Percentiles rank a stretch among this genome's conserved stretches.
Evolutionary conservation across 2,329 filamentous ascomycete species (phyloP).

Genomic region (Fusarium guadeloupense): DNA sequence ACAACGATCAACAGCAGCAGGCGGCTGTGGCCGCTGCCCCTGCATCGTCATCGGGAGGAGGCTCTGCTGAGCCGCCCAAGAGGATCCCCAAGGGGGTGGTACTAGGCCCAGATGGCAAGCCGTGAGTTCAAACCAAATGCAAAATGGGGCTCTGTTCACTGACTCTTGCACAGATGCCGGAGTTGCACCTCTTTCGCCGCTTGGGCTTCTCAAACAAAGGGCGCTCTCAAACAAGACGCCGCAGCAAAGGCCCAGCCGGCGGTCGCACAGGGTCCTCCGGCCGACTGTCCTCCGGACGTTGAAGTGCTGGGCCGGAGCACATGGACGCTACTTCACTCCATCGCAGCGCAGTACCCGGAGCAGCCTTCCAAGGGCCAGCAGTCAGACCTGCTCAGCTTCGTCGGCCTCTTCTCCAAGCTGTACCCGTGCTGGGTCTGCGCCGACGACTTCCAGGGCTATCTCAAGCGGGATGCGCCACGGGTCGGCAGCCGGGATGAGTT

Average conservation of each 20-base stretch:
- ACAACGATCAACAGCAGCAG: constrained; percentile 37
- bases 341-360: constrained; percentile 86
- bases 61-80: constrained; percentile 53
- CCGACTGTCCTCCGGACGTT: constrained; percentile 90
- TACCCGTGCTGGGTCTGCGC: constrained; percentile 98
- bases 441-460: constrained; percentile 87
- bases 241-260: constrained; percentile 47
- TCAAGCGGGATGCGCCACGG: constrained; percentile 74
- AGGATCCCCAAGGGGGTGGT: constrained; percentile 76
- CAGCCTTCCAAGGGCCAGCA: constrained; percentile 75
- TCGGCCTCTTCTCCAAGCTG: constrained; percentile 81
- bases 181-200: constrained; percentile 46
- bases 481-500: constrained; percentile 72
- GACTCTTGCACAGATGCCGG: constrained; percentile 45
- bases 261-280: constrained; percentile 50
- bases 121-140: constrained; percentile 63
- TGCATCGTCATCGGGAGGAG: constrained; percentile 29
- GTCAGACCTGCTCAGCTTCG: constrained; percentile 78
- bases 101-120: constrained; percentile 83
- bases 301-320: constrained; percentile 85
- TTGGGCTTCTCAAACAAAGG: constrained; percentile 65
- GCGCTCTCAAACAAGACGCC: constrained; percentile 49
- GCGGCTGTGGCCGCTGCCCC: constrained; percentile 34
- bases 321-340: constrained; percentile 93
- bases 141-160: constrained; percentile 21